Evolutionary conservation across 2,329 filamentous ascomycete species (phyloP).

Genomic region (Verticillium dahliae): DNA sequence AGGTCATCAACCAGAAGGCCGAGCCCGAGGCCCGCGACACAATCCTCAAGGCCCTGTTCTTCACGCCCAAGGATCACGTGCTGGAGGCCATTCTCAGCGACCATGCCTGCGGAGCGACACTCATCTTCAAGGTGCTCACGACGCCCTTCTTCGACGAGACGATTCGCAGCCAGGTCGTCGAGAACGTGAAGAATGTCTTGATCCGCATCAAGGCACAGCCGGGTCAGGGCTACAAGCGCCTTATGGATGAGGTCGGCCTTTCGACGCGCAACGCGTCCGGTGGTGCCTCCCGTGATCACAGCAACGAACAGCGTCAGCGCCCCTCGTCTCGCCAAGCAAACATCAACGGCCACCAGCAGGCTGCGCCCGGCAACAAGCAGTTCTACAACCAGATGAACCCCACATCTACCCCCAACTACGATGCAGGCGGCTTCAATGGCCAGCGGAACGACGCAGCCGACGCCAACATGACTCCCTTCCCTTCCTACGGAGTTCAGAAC

Average conservation of each 20-base stretch:
- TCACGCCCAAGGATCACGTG: constrained; percentile 77
- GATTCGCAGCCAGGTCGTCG: constrained; percentile 80
- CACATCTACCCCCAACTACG: constrained; percentile 31
- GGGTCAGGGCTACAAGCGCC: constrained; percentile 90
- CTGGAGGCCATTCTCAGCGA: constrained; percentile 88
- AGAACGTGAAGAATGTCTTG: constrained; percentile 86
- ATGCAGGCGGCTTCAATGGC: constrained; percentile 42
- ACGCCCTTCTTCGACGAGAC: constrained; percentile 95
- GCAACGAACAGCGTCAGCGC: constrained; percentile 44
- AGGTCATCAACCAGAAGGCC: constrained; percentile 96
- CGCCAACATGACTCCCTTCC: constrained; percentile 40
- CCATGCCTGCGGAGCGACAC: constrained; percentile 82
- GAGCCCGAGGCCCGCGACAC: constrained; percentile 88
- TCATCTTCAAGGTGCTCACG: constrained; percentile 98
- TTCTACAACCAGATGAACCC: constrained; percentile 47
- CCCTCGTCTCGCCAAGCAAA: constrained; percentile 50
- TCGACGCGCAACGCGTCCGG: constrained; percentile 54
- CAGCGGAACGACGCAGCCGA: constrained; percentile 49
- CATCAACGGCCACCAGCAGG: constrained; percentile 30
- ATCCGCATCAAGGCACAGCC: constrained; percentile 88
- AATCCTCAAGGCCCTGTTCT: constrained; percentile 87
- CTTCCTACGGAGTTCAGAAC: constrained; percentile 41
- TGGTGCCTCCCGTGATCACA: constrained; percentile 37
- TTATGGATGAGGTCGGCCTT: constrained; percentile 97
- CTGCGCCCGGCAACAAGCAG: constrained; percentile 28